Evolutionary conservation across 768 basidiomycete species (phyloP), one percentile per base, ranked within the genome.

Genomic region (Amanita fuliginea): DNA sequence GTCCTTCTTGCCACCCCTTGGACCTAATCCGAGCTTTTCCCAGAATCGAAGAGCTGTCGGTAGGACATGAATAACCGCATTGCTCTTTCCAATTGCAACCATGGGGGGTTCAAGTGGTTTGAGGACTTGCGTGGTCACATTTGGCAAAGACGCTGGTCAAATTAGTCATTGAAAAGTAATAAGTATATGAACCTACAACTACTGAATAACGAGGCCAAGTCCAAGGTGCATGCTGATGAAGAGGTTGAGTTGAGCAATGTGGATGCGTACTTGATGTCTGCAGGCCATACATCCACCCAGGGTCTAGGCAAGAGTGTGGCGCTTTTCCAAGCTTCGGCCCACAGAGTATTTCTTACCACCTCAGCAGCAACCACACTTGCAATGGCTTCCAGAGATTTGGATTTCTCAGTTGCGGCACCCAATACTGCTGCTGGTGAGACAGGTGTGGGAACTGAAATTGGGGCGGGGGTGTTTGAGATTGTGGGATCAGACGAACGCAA

Each of bases 21-120:
- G 90, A 13, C 72, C 70, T 39, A 93, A 60, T 0, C 86, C 87
- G 10, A 91, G 71, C 60, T 89, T 92, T 56, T 86, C 83, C 89
- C 90, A 92, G 61, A 91, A 92, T 2, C 81, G 73, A 19, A 92
- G 59, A 0, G 87, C 83, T 3, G 86, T 64, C 1, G 87, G 81
- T 11, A 78, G 62, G 14, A 87, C 62, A 36, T 88, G 79, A n/a
- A 92, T 68, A 22, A 88, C 63, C 3, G 77, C 72, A 33, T 82
- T 80, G 2, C 77, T 76, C 57, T 86, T 87, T 2, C 76, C 81
- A 24, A 86, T 71, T 0, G 81, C 69, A 9, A 92, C 60, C 67
- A 76, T 69, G 0, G 86, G 85, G 1, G 73, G 59, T 6, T 77
- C 71, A 47, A 81, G 58, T 1, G 60, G 57, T 42, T 60, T 60